Conservation (phyloP, 1,284 basidiomycete species). For the Microbotryum scabiosae region DNA sequence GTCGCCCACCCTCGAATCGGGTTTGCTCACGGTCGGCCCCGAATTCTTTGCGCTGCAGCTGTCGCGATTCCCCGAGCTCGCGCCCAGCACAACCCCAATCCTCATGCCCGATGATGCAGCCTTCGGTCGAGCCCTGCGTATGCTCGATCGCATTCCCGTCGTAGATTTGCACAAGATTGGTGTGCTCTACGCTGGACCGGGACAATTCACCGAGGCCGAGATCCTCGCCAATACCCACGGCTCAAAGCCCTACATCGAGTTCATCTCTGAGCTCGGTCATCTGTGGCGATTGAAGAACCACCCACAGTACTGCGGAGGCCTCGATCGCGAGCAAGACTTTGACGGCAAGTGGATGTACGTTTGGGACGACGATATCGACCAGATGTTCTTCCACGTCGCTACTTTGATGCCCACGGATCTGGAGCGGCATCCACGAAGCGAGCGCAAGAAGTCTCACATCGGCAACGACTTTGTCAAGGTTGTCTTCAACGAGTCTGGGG, state of each 20-base stretch:
- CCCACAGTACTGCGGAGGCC: conserved; percentile 89
- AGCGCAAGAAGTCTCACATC: conserved; percentile 82
- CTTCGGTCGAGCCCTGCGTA: conserved; percentile 58
- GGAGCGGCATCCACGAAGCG: conserved; percentile 56
- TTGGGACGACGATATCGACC: conserved; percentile 97
- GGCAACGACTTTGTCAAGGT: conserved; percentile 94
- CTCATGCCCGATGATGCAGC: conserved; percentile 46
- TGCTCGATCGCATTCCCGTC: conserved; percentile 79
- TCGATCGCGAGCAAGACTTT: conserved; percentile 78
- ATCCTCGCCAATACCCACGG: conserved; percentile 87
- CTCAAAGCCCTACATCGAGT: conserved; percentile 87
- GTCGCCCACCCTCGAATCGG: conserved; percentile 29
- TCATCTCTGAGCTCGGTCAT: conserved; percentile 79
- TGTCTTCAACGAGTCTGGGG: conserved; percentile 92
- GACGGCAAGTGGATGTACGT: conserved; percentile 83
- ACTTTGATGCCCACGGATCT: conserved; percentile 87
- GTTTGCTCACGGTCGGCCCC: conserved; percentile 56
- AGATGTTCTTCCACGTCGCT: conserved; percentile 89
- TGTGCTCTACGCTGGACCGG: conserved; percentile 89
- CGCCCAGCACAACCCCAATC: conserved; percentile 37
- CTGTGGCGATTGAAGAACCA: conserved; percentile 69
- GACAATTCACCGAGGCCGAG: conserved; percentile 73
- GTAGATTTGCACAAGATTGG: conserved; percentile 98
- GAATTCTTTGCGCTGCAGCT: conserved; percentile 80
- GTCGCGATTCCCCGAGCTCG: conserved; percentile 59